Base-by-base conservation (phyloP, 1,284 basidiomycete genomes). In the Pholiota adiposa region DNA sequence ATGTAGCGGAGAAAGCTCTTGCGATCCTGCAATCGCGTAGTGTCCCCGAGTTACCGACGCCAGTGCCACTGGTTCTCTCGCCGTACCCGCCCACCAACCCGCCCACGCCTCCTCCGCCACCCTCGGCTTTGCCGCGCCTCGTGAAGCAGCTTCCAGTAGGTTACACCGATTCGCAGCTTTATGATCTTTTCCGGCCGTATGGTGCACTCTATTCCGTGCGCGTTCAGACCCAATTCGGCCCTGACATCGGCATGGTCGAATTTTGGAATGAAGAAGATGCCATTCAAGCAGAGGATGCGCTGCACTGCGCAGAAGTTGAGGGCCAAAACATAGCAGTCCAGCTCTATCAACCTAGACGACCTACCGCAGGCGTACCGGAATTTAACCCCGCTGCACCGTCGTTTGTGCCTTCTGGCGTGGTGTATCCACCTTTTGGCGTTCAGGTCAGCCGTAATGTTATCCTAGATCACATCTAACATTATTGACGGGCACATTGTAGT, bases 211-310 rank as follows among this genome's bases (percentile, higher is more conserved):
- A 89, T 34, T 87, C 88, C 2, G 87, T 81, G 29, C 86, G 85
- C 61, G 83, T 84, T n/a, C 85, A 90, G 64, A 87, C 87, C 1
- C 80, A 87, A 61, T 86, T 91, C 69, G 87, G 88, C 41, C 80
- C 82, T 51, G 89, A 89, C 70, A 89, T 85, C 0, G 92, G 87
- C 53, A 81, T 92, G 57, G 83, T 95, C 53, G 92, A 95, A 72
- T 96, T 93, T 72, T 96, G 92, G 92, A 85, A 87, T 65, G 93
- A 95, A 73, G 91, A 93, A 46, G 93, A 96, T 70, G 93, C 92
- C 3, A 81, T 83, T 18, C 75, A 80, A 19, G 92, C 92, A 2
- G 92, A 95, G 69, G 84, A 87, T 50, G 86, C 86, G 2, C 81
- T 94, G 83, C 91, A 93, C 72, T 93, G 89, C 65, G 83, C 87